Percentiles rank a stretch among this genome's conserved stretches.
phyloP scores from a whole-genome alignment of 1,139 yeast genomes.

The Debaryomyces udenii region DNA sequence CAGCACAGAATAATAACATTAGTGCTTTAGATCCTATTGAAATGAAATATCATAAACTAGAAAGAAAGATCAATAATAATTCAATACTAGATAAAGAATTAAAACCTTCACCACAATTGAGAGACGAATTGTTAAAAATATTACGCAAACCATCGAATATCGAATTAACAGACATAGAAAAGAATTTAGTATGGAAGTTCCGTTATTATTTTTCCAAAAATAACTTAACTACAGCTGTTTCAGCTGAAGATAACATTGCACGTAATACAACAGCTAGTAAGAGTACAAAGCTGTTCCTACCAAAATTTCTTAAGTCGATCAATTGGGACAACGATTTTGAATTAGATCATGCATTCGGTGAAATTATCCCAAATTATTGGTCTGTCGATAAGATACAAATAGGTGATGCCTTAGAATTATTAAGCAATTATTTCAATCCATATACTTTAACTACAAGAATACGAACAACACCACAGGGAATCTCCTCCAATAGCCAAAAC shows the following conservation, averaged over 20 bases:
- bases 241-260: constrained; percentile 18
- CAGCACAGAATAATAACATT: constrained; percentile 15
- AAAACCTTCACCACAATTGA: constrained; percentile 82
- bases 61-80: constrained; percentile 74
- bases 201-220: constrained; percentile 82
- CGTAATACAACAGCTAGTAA: constrained; percentile 14
- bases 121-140: constrained; percentile 72
- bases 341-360: constrained; percentile 72
- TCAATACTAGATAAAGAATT: constrained; percentile 79
- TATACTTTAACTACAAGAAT: constrained; percentile 31
- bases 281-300: constrained; percentile 55
- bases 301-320: constrained; percentile 84
- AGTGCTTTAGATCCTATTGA: constrained; percentile 74
- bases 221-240: constrained; percentile 26
- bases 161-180: constrained; percentile 79
- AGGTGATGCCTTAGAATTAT: constrained; percentile 87
- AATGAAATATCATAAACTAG: constrained; percentile 78
- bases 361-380: constrained; percentile 50
- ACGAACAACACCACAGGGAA: constrained; percentile 3
- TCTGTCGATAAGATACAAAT: constrained; percentile 74
- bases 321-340: constrained; percentile 88
- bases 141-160: constrained; percentile 82
- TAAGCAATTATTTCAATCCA: constrained; percentile 70
- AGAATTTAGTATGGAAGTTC: constrained; percentile 89
- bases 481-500: constrained; percentile 12